Conservation (phyloP, 179 eudicot species). For the Gypsophila paniculata region DNA sequence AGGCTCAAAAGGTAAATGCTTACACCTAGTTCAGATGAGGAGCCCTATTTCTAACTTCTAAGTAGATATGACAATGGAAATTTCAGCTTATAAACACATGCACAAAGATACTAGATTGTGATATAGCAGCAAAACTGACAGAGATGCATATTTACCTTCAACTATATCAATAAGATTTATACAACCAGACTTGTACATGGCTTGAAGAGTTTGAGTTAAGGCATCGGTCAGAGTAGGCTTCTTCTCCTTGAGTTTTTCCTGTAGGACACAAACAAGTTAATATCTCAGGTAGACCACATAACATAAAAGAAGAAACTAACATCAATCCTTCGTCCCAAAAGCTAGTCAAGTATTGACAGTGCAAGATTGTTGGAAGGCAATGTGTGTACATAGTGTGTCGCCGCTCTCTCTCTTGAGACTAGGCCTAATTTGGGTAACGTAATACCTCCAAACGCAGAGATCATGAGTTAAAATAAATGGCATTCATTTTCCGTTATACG, state of each 20-base stretch:
- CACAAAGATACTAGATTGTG: not conserved
- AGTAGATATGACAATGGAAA: not conserved
- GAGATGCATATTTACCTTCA: slow-evolving; percentile 52
- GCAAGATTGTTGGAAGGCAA: not conserved
- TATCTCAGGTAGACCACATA: slow-evolving; percentile 6
- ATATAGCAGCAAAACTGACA: not conserved
- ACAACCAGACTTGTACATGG: slow-evolving; percentile 94
- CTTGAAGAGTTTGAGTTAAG: slow-evolving; percentile 84
- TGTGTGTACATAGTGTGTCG: not conserved
- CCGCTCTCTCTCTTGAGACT: not conserved
- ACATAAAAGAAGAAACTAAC: not conserved
- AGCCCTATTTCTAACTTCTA: not conserved
- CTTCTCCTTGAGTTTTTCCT: slow-evolving; percentile 99
- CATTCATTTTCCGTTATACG: no score
- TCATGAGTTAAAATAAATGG: no score
- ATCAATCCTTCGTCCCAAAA: not conserved
- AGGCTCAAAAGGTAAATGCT: not conserved
- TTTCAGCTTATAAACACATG: not conserved
- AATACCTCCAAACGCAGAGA: no score
- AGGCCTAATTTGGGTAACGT: not conserved
- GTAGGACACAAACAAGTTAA: slow-evolving; percentile 20
- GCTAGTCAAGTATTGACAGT: not conserved
- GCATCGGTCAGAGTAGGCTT: slow-evolving; percentile 80
- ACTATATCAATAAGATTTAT: slow-evolving; percentile 74
- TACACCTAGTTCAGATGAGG: not conserved